phyloP scores from a whole-genome alignment of 1,284 basidiomycete genomes.

The Porodaedalea pini region DNA sequence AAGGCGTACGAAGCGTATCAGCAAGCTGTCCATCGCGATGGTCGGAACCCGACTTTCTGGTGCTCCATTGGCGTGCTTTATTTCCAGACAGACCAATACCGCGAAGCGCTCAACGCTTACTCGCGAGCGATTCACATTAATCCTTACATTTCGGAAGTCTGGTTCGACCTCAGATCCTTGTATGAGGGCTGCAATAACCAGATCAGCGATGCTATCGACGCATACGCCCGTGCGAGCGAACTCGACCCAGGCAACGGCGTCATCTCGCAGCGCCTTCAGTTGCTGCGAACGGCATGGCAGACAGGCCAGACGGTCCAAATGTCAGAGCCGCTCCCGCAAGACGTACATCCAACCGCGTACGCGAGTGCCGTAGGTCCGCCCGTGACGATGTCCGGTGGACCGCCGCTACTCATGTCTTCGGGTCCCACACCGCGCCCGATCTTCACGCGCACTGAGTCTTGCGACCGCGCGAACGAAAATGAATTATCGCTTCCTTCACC shows the following conservation, averaged over 20 bases:
- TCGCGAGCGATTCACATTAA: slow-evolving; percentile 98
- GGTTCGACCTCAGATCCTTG: slow-evolving; percentile 96
- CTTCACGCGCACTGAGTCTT: slow-evolving; percentile 58
- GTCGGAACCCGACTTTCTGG: slow-evolving; percentile 99
- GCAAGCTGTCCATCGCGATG: slow-evolving; percentile 97
- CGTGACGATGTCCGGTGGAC: slow-evolving; percentile 19
- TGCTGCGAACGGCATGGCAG: slow-evolving; percentile 79
- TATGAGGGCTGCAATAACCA: slow-evolving; percentile 99
- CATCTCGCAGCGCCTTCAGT: slow-evolving; percentile 73
- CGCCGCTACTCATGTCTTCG: slow-evolving; percentile 54
- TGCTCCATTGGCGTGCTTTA: slow-evolving; percentile 99
- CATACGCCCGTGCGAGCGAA: slow-evolving; percentile 89
- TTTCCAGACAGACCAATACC: slow-evolving; percentile 99
- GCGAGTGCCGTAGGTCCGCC: slow-evolving; percentile 70
- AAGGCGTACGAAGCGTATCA: slow-evolving; percentile 99
- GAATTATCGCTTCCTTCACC: slow-evolving; percentile 62
- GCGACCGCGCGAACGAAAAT: slow-evolving; percentile 45
- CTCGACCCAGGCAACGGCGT: slow-evolving; percentile 79
- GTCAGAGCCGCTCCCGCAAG: slow-evolving; percentile 85
- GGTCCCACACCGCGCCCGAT: slow-evolving; percentile 45
- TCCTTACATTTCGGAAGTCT: slow-evolving; percentile 98
- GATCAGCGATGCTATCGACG: slow-evolving; percentile 97
- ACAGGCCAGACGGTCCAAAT: slow-evolving; percentile 72
- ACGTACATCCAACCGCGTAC: slow-evolving; percentile 94
- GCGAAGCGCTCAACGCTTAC: slow-evolving; percentile 97